Percentiles rank a stretch among this genome's conserved stretches.
These are phyloP conservation scores for Gardenia jasminoides DNA, from an alignment of 257 asterid species.

Conservation along the genomic window DNA sequence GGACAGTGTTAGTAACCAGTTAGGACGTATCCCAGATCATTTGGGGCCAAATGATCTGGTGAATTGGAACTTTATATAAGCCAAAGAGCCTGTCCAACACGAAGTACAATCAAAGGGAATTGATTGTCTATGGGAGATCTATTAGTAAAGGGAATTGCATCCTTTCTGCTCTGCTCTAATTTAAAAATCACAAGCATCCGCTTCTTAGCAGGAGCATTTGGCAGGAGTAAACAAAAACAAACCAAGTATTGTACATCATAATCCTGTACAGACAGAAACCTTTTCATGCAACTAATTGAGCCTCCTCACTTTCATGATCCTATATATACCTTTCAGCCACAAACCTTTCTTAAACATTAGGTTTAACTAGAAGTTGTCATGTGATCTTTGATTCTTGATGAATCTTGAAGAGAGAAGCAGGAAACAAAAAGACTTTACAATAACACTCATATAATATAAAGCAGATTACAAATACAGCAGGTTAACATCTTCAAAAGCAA, in stretches of 20 bases:
- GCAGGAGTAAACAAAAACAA: background rate
- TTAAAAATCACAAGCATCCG: background rate
- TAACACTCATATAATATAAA: background rate
- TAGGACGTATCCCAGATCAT: too few species aligned
- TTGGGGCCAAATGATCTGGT: too few species aligned
- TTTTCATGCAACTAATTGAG: constrained; percentile 59
- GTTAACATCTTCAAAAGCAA: background rate
- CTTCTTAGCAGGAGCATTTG: background rate
- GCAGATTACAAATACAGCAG: background rate
- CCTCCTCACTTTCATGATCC: constrained; percentile 59
- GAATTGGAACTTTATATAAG: background rate
- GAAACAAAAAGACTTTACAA: background rate
- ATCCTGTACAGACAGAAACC: background rate
- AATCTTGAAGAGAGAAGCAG: background rate
- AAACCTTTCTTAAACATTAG: too few species aligned
- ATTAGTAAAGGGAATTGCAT: background rate
- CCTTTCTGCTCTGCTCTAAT: background rate
- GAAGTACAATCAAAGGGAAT: background rate
- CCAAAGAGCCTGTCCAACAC: background rate
- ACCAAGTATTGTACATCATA: background rate
- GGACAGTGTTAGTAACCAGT: too few species aligned
- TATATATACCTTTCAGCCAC: too few species aligned
- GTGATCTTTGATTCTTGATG: background rate
- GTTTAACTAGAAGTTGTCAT: background rate
- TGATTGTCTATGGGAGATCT: background rate